phyloP scores from a whole-genome alignment of 805 yeast species.

The Nakazawaea wyomingensis region DNA sequence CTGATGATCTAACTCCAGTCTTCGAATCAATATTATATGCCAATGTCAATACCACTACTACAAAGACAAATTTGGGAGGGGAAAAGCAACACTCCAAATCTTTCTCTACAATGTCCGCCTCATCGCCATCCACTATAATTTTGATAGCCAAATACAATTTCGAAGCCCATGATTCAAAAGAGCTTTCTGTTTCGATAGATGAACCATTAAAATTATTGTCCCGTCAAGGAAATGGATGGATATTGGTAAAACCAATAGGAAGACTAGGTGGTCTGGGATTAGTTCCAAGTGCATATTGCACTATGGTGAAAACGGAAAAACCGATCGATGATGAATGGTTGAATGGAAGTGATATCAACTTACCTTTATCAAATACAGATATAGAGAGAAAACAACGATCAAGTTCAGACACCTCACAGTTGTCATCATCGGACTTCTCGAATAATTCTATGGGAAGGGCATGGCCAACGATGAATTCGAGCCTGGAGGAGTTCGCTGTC shows the following conservation, averaged over 20 bases:
- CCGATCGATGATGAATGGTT: conserved; percentile 5
- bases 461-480: conserved; percentile 2
- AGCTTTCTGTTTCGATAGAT: conserved; percentile 42
- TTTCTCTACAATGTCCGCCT: no score
- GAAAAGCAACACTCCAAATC: no score
- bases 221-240: conserved; percentile 48
- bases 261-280: conserved; percentile 41
- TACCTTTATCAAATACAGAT: neutral
- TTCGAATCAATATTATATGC: neutral
- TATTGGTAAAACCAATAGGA: conserved; percentile 50
- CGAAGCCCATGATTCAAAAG: conserved; percentile 37
- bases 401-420: conserved; percentile 3
- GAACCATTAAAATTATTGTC: conserved; percentile 47
- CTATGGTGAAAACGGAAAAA: neutral
- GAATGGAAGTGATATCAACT: conserved; percentile 1
- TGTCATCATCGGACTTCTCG: conserved; percentile 6
- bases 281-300: conserved; percentile 41
- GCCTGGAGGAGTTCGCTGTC: neutral
- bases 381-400: neutral
- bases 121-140: conserved; percentile 21
- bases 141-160: conserved; percentile 43
- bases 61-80: no score
- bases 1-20: conserved; percentile 1
- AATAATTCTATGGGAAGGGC: conserved; percentile 7
- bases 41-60: no score